phyloP scores from a whole-genome alignment of 495 filamentous ascomycete genomes.

The Tetracladium marchalianum region DNA sequence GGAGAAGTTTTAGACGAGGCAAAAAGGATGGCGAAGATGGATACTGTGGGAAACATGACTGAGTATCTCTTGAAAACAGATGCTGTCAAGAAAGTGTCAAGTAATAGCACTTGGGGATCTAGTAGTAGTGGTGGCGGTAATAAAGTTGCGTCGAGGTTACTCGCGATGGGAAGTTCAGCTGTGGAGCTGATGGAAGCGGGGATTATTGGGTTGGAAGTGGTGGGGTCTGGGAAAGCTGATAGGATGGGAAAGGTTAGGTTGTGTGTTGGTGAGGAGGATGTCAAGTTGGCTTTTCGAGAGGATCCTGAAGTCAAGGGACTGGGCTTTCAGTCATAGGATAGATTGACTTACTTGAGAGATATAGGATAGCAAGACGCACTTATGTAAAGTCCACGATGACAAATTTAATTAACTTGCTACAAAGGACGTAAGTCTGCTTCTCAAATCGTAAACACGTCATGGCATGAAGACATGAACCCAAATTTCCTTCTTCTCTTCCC shows the following conservation, averaged over 20 bases:
- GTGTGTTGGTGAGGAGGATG: slow-evolving; percentile 80
- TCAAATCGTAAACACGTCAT: too few species aligned
- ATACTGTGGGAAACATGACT: slow-evolving; percentile 22
- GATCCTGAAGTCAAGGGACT: slow-evolving; percentile 77
- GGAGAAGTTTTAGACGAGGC: neutral
- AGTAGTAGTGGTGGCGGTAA: too few species aligned
- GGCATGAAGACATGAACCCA: too few species aligned
- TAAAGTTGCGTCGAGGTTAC: slow-evolving; percentile 38
- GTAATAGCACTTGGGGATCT: too few species aligned
- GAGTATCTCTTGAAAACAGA: slow-evolving; percentile 14
- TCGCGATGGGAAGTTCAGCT: slow-evolving; percentile 60
- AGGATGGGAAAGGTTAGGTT: slow-evolving; percentile 79
- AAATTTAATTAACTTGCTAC: too few species aligned
- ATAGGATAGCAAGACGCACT: neutral
- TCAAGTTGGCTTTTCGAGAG: slow-evolving; percentile 76
- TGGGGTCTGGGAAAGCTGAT: slow-evolving; percentile 53
- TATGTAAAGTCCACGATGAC: too few species aligned
- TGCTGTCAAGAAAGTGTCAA: neutral
- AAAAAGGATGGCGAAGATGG: slow-evolving; percentile 2
- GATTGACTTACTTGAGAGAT: neutral
- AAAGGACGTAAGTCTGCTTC: too few species aligned
- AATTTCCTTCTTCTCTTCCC: too few species aligned
- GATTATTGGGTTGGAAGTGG: slow-evolving; percentile 64
- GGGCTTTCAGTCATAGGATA: slow-evolving; percentile 14
- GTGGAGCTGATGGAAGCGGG: slow-evolving; percentile 80